Conservation (phyloP, 768 basidiomycete genomes). For the Pleurotus salmoneostramineus region DNA sequence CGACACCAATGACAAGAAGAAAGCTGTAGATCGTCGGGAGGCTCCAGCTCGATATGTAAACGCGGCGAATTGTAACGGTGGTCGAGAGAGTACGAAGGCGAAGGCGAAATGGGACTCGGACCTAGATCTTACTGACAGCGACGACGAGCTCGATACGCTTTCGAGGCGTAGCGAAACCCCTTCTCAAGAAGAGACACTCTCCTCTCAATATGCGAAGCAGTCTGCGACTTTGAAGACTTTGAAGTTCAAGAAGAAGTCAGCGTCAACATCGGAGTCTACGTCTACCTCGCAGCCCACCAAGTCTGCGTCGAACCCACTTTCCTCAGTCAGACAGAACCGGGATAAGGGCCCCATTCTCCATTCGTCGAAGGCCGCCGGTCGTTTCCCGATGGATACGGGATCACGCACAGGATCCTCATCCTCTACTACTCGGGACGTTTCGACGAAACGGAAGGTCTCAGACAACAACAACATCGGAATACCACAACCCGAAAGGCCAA, state of each 20-base stretch:
- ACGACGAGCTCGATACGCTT: slow-evolving; percentile 6
- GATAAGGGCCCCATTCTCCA: too few relatives aligned
- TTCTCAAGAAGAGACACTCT: not conserved
- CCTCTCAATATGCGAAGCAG: slow-evolving; percentile 7
- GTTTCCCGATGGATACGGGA: too few relatives aligned
- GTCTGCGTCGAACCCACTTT: slow-evolving; percentile 2
- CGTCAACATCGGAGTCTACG: slow-evolving; percentile 1
- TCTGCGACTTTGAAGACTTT: slow-evolving; percentile 15
- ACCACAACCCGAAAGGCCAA: not conserved
- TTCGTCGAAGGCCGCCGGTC: too few relatives aligned
- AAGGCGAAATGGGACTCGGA: too few relatives aligned
- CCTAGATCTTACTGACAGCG: not conserved
- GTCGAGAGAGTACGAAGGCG: too few relatives aligned
- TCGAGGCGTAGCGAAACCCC: not conserved
- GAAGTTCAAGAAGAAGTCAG: slow-evolving; percentile 34
- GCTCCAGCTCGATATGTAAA: too few relatives aligned
- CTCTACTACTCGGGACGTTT: not conserved
- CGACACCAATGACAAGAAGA: not conserved
- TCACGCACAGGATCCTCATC: too few relatives aligned
- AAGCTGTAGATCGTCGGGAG: not conserved
- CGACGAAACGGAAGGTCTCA: not conserved
- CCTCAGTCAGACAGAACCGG: not conserved
- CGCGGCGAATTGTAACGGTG: too few relatives aligned
- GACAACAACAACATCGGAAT: not conserved
- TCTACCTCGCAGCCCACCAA: slow-evolving; percentile 7